Base-by-base conservation (phyloP, 805 yeast genomes). In the Zygosaccharomyces lentus region DNA sequence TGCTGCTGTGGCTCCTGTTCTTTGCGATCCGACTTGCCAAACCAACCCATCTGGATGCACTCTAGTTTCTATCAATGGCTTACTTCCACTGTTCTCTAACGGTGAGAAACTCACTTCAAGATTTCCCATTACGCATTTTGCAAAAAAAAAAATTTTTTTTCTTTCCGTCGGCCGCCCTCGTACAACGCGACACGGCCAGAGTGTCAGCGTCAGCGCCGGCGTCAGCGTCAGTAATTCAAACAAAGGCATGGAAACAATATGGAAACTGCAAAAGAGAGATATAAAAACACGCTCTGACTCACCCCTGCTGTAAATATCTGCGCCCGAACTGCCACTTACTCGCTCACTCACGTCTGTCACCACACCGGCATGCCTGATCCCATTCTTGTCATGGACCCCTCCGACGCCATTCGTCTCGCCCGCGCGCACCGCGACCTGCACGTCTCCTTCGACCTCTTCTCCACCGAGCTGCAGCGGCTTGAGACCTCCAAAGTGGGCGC, bases 1-100 rank as follows among this genome's bases (percentile, higher is more conserved):
- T 50, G 50, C 26, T 48, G 38, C 13, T 34, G 46, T 16, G 49
- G 17, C 37, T 48, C 52, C 36, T 47, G 43, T 34, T 46, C 52
- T 34, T 51, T 46, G 12, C 46, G 34, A 42, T 45, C 45, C 25
- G 51, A 30, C 35, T 41, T 43, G 26, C 40, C 31, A 24, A 34
- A 38, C 41, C 41, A 38, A 38, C 41, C 41, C 41, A 38, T 38
- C 29, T 36, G 38, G 17, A 3, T 9, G 19, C 29, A 10, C 27
- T n/a, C 26, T 23, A 27, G 13, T 35, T n/a, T 23, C 26, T 35
- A 17, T 35, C 38, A 2, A n/a, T 25, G 17, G 15, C 16, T 35
- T 35, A 10, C n/a, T 21, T 24, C 9, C 3, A 21, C 17, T 27
- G 4, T 27, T 19, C n/a, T n/a, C 19, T 27, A 19, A 23, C 9